A percentile compares a stretch with the other conserved stretches of the same genome.
phyloP scores from a whole-genome alignment of 768 basidiomycete genomes.

The Holtermannia corniformis region DNA sequence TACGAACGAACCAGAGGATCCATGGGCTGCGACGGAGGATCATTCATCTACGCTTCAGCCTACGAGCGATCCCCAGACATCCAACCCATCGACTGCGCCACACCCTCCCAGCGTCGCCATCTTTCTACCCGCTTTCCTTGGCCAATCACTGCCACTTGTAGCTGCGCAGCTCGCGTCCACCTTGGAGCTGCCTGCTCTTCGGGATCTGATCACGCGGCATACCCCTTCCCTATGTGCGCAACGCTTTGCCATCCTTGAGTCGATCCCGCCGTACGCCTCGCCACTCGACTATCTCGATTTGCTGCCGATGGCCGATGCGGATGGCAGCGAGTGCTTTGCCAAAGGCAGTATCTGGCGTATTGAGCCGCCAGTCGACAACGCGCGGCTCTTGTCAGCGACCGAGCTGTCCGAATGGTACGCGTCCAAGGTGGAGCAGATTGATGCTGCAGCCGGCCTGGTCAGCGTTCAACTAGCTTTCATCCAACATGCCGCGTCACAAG shows the following conservation, averaged over 20 bases:
- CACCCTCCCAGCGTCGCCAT: too few species aligned
- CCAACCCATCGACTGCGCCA: not conserved
- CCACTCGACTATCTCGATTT: not conserved
- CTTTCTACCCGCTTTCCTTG: too few species aligned
- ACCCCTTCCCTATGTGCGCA: not conserved
- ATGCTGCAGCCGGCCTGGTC: conserved; percentile 61
- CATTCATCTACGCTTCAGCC: not conserved
- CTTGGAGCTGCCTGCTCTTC: not conserved
- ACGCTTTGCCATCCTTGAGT: not conserved
- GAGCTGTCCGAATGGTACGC: conserved; percentile 69
- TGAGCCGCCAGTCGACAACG: too few species aligned
- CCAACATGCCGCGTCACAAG: conserved; percentile 76
- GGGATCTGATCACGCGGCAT: not conserved
- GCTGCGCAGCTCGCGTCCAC: not conserved
- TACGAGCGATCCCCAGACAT: not conserved
- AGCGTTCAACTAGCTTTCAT: conserved; percentile 67
- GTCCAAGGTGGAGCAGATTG: conserved; percentile 53
- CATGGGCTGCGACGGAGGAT: not conserved
- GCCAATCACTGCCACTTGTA: not conserved
- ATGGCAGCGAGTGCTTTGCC: too few species aligned
- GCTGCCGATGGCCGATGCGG: not conserved
- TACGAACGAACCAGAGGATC: not conserved
- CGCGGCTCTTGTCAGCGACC: too few species aligned
- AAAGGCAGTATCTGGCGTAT: too few species aligned
- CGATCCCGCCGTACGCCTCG: not conserved